Percentiles rank a stretch among this genome's conserved stretches.
These are phyloP conservation scores for Kazachstania taianensis DNA, from an alignment of 805 yeast genomes.

Conservation along the genomic window DNA sequence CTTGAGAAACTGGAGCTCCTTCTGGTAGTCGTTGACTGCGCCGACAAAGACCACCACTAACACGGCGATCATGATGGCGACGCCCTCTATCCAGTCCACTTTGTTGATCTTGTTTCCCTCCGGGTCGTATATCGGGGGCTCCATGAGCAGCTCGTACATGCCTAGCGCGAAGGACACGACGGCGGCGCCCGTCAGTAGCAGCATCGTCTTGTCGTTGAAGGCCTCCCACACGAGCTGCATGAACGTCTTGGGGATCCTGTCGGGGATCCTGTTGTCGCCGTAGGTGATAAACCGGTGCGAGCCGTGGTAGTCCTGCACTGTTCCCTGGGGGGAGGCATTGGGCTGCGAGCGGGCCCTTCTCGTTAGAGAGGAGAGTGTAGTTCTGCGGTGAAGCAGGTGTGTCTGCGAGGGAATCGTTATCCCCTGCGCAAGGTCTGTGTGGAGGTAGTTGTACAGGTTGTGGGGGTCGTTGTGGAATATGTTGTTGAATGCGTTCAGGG, in stretches of 20 bases:
- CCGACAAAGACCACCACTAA: constrained; percentile 86
- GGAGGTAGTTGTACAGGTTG: constrained; percentile 14
- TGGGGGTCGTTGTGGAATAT: constrained; percentile 17
- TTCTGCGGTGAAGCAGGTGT: too few species aligned
- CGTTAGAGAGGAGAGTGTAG: too few species aligned
- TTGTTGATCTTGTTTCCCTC: constrained; percentile 70
- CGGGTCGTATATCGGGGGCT: constrained; percentile 63
- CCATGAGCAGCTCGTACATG: constrained; percentile 83
- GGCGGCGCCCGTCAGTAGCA: constrained; percentile 78
- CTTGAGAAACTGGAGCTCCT: constrained; percentile 84
- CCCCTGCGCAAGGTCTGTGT: constrained; percentile 19
- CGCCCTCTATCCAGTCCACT: constrained; percentile 98
- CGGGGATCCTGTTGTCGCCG: constrained; percentile 69
- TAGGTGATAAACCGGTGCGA: constrained; percentile 30
- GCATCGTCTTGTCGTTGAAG: constrained; percentile 80
- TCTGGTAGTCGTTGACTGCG: constrained; percentile 92
- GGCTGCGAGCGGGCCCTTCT: background rate
- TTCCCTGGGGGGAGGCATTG: background rate
- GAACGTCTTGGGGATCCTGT: constrained; percentile 58
- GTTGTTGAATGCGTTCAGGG: constrained; percentile 17
- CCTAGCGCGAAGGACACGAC: constrained; percentile 83
- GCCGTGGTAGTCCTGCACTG: constrained; percentile 2
- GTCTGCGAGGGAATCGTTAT: constrained; percentile 11
- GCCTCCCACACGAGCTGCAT: constrained; percentile 67
- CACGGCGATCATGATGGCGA: constrained; percentile 89